phyloP scores from a whole-genome alignment of 1,284 basidiomycete genomes.

The Cutaneotrichosporon sp. region DNA sequence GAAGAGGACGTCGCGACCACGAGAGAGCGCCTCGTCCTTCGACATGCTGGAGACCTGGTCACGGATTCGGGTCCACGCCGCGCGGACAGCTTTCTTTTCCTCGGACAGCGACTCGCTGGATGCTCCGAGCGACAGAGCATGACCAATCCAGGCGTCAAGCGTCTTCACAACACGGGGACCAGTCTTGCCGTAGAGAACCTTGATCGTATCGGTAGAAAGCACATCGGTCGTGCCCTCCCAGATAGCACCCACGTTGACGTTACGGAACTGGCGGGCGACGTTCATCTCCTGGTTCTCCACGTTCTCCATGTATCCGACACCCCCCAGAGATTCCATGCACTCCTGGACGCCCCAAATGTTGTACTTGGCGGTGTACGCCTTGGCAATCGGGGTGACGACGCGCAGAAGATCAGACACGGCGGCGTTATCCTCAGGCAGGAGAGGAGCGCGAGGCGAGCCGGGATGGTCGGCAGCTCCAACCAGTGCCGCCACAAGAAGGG shows the following conservation, averaged over 20 bases:
- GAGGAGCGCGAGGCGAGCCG: constrained; percentile 48
- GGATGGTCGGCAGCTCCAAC: constrained; percentile 59
- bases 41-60: background rate
- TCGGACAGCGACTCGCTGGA: background rate
- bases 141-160: constrained; percentile 9
- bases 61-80: background rate
- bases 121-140: background rate
- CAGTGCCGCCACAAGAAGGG: constrained; percentile 58
- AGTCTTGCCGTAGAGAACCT: constrained; percentile 12
- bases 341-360: constrained; percentile 67
- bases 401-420: constrained; percentile 55
- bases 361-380: constrained; percentile 66
- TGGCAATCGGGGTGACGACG: constrained; percentile 64
- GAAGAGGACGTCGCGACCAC: constrained; percentile 9
- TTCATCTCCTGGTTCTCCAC: constrained; percentile 54
- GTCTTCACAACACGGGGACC: background rate
- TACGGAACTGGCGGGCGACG: constrained; percentile 52
- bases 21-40: constrained; percentile 11
- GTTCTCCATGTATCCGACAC: constrained; percentile 68
- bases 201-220: constrained; percentile 19
- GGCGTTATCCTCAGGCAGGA: constrained; percentile 2
- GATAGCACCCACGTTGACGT: constrained; percentile 68
- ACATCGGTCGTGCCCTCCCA: constrained; percentile 65
- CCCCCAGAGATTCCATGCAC: constrained; percentile 74
- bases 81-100: background rate